These are phyloP conservation scores for Trichophyton simii DNA, from an alignment of 2,329 filamentous ascomycete genomes.

Conservation along the genomic window DNA sequence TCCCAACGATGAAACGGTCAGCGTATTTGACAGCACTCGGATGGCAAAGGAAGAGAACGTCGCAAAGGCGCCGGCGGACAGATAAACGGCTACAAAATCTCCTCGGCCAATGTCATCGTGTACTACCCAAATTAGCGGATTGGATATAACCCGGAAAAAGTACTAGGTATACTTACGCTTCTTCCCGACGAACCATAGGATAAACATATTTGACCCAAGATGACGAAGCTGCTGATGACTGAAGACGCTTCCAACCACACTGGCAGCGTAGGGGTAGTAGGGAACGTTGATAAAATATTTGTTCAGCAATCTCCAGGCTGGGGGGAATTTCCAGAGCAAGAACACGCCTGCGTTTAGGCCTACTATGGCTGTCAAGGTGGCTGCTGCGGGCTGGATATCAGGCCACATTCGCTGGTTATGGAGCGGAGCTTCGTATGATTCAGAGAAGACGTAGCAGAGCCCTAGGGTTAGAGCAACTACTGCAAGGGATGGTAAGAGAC, in stretches of 20 bases:
- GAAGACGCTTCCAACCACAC: conserved; percentile 44
- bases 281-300: conserved; percentile 44
- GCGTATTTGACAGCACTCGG: conserved; percentile 32
- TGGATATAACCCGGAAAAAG: not conserved
- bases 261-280: conserved; percentile 41
- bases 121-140: conserved; percentile 20
- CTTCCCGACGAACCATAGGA: conserved; percentile 43
- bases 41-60: conserved; percentile 35
- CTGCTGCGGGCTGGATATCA: conserved; percentile 37
- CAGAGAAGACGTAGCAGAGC: conserved; percentile 34
- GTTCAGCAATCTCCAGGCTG: conserved; percentile 44
- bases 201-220: conserved; percentile 41
- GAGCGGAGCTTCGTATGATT: conserved; percentile 39
- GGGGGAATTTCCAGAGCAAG: conserved; percentile 41
- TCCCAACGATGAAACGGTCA: conserved; percentile 38
- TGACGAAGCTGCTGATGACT: conserved; percentile 45
- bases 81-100: conserved; percentile 42
- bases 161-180: conserved; percentile 30
- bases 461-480: conserved; percentile 28
- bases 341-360: conserved; percentile 40
- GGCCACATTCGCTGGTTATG: conserved; percentile 39
- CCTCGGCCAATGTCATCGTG: conserved; percentile 46
- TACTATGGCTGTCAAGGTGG: conserved; percentile 41
- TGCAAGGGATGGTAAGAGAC: conserved; percentile 36
- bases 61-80: conserved; percentile 37